A percentile compares a stretch with the other conserved stretches of the same genome.
These are phyloP conservation scores for Rhodotorula taiwanensis DNA, from an alignment of 768 basidiomycete species.

Conservation along the genomic window DNA sequence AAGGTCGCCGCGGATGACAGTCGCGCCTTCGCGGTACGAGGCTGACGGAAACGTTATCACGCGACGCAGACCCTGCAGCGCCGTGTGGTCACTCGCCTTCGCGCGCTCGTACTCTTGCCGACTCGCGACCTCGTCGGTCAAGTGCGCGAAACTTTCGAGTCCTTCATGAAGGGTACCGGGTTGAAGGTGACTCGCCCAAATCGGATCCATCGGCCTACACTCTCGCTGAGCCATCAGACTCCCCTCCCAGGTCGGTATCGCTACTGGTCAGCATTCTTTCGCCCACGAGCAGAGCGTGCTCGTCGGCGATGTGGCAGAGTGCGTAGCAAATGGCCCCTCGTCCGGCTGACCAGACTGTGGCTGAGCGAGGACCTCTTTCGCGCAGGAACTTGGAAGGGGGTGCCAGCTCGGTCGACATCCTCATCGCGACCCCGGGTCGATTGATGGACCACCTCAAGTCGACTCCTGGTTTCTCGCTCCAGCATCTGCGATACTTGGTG, in stretches of 20 bases:
- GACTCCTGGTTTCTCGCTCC: slow-evolving; percentile 82
- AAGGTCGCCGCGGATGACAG: not conserved
- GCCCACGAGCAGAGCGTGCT: slow-evolving; percentile 79
- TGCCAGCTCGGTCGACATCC: slow-evolving; percentile 81
- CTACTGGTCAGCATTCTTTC: slow-evolving; percentile 91
- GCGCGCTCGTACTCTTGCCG: slow-evolving; percentile 83
- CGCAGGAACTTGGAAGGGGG: slow-evolving; percentile 64
- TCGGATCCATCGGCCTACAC: too few species aligned
- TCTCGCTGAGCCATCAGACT: not conserved
- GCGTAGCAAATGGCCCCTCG: not conserved
- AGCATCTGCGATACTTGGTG: slow-evolving; percentile 91
- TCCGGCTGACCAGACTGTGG: not conserved
- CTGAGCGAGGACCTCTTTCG: not conserved
- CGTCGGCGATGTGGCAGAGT: slow-evolving; percentile 57
- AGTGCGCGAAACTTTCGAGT: slow-evolving; percentile 86
- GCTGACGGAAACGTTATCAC: not conserved
- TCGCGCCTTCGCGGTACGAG: too few species aligned
- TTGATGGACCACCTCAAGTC: slow-evolving; percentile 86
- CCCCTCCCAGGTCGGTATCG: slow-evolving; percentile 57
- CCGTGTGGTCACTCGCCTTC: slow-evolving; percentile 70
- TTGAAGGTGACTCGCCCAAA: slow-evolving; percentile 56
- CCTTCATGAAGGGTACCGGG: slow-evolving; percentile 71
- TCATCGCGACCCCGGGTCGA: slow-evolving; percentile 92
- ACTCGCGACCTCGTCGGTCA: slow-evolving; percentile 89
- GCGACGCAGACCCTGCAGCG: slow-evolving; percentile 59